A percentile compares a stretch with the other conserved stretches of the same genome.
phyloP scores from a whole-genome alignment of 306 rosid species.

The Quercus rubra region DNA sequence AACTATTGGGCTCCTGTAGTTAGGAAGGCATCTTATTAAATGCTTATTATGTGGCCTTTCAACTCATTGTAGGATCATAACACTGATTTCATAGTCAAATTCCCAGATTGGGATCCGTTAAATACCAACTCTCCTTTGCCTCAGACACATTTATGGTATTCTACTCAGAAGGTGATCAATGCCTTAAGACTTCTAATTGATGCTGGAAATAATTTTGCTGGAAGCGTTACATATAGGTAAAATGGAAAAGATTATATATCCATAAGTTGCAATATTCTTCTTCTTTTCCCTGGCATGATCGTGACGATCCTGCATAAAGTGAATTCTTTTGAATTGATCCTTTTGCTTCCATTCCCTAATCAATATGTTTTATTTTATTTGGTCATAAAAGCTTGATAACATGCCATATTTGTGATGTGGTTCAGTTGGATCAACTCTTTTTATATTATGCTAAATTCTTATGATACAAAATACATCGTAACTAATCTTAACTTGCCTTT shows the following conservation, averaged over 20 bases:
- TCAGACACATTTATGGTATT: slow-evolving; percentile 87
- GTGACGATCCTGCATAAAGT: neutral
- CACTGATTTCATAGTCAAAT: slow-evolving; percentile 69
- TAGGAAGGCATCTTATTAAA: neutral
- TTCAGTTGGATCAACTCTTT: too few species aligned
- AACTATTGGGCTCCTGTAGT: neutral
- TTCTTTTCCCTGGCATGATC: neutral
- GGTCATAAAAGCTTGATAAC: too few species aligned
- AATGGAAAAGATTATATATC: neutral
- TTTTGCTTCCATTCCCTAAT: too few species aligned
- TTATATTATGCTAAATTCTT: too few species aligned
- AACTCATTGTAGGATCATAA: slow-evolving; percentile 74
- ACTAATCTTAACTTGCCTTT: too few species aligned
- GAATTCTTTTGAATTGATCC: neutral
- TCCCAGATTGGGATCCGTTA: slow-evolving; percentile 93
- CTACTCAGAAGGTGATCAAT: slow-evolving; percentile 53
- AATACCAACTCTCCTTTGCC: slow-evolving; percentile 33
- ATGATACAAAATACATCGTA: too few species aligned
- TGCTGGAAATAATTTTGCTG: slow-evolving; percentile 52
- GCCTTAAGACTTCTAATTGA: slow-evolving; percentile 61
- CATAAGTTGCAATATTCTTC: neutral
- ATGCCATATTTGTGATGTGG: too few species aligned
- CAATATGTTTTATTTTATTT: too few species aligned
- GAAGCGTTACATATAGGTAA: slow-evolving; percentile 84
- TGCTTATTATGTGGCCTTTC: slow-evolving; percentile 10